phyloP scores from a whole-genome alignment of 192 early-diverging fungal species.

The Coemansia sp. region DNA sequence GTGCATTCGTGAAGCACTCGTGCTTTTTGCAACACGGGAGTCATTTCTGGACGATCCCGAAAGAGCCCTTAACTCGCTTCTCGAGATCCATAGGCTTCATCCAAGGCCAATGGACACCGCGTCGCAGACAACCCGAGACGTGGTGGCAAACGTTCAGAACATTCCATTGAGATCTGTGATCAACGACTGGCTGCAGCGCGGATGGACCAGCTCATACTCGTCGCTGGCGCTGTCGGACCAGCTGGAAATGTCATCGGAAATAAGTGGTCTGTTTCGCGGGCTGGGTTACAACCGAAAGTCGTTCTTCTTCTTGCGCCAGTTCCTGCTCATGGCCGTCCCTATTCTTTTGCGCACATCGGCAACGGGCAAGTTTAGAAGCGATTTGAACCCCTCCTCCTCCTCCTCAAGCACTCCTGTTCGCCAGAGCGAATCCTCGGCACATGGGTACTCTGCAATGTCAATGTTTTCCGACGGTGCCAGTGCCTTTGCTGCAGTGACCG shows the following conservation, averaged over 20 bases:
- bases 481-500: constrained; percentile 46
- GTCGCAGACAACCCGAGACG: constrained; percentile 19
- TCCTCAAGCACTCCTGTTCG: constrained; percentile 1
- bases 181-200: constrained; percentile 45
- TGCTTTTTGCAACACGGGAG: constrained; percentile 37
- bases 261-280: constrained; percentile 21
- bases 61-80: constrained; percentile 24
- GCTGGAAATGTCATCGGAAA: constrained; percentile 37
- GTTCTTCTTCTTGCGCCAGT: constrained; percentile 48
- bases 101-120: background rate
- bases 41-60: constrained; percentile 23
- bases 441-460: constrained; percentile 21
- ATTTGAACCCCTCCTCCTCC: background rate
- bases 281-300: constrained; percentile 41
- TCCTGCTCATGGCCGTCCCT: constrained; percentile 39
- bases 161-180: constrained; percentile 23
- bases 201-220: constrained; percentile 29
- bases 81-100: constrained; percentile 10
- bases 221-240: constrained; percentile 35
- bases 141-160: constrained; percentile 19
- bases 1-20: constrained; percentile 47
- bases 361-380: background rate
- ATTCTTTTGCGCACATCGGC: constrained; percentile 42
- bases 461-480: constrained; percentile 40
- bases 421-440: constrained; percentile 6